Conservation (phyloP, 2,329 filamentous ascomycete species). For the Lachnellula willkommii region DNA sequence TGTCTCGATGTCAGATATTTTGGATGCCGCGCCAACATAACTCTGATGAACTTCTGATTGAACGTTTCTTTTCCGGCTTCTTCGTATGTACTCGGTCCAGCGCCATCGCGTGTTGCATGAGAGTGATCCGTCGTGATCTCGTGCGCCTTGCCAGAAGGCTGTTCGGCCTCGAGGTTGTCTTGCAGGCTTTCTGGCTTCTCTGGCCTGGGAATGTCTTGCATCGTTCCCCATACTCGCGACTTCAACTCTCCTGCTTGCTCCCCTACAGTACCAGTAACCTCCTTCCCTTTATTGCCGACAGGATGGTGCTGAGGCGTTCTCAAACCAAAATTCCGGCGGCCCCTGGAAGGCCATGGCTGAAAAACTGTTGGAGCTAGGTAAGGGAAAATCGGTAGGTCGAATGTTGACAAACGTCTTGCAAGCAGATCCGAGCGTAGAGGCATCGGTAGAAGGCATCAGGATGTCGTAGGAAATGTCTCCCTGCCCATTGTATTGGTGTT, state of each 20-base stretch:
- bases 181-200: background rate
- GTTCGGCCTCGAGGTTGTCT: background rate
- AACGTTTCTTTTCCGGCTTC: no score
- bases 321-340: conserved; percentile 4
- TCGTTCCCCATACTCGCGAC: background rate
- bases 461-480: background rate
- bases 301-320: background rate
- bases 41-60: no score
- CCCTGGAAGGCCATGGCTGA: conserved; percentile 27
- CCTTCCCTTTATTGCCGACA: background rate
- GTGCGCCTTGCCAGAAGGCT: background rate
- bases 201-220: background rate
- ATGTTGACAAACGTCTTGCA: conserved; percentile 25
- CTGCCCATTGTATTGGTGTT: background rate
- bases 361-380: conserved; percentile 32
- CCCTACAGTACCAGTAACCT: background rate
- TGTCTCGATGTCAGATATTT: no score
- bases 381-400: conserved; percentile 29
- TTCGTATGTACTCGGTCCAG: no score
- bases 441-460: conserved; percentile 26
- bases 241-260: background rate
- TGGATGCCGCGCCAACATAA: no score
- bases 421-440: conserved; percentile 24
- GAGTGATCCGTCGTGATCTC: background rate
- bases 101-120: background rate